A percentile compares a stretch with the other conserved stretches of the same genome.
These are phyloP conservation scores for Pleurotus ostreatus DNA, from an alignment of 768 basidiomycete species.

Conservation along the genomic window DNA sequence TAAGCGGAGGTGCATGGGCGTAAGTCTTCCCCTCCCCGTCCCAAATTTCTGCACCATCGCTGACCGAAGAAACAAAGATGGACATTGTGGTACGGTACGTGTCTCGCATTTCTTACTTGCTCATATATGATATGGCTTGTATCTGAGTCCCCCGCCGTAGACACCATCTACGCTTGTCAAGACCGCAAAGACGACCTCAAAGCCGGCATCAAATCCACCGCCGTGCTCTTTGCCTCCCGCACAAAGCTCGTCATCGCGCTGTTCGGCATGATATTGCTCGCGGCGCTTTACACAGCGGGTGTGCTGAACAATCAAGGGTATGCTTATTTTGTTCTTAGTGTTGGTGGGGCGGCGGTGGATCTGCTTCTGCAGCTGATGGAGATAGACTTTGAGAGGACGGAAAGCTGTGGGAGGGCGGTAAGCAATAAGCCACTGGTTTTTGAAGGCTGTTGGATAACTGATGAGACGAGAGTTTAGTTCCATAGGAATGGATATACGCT, in stretches of 20 bases:
- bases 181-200: slow-evolving; percentile 55
- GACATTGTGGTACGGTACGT: background rate
- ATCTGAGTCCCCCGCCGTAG: slow-evolving; percentile 14
- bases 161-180: slow-evolving; percentile 60
- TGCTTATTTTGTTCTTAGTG: slow-evolving; percentile 13
- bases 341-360: slow-evolving; percentile 14
- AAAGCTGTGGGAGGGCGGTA: background rate
- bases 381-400: slow-evolving; percentile 12
- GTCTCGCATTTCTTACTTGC: background rate
- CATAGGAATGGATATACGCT: slow-evolving; percentile 15
- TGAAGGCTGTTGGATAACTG: background rate
- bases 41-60: background rate
- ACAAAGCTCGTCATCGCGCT: slow-evolving; percentile 39
- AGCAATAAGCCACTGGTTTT: background rate
- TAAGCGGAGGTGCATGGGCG: background rate
- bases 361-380: slow-evolving; percentile 14
- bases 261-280: slow-evolving; percentile 27
- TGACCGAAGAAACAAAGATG: background rate
- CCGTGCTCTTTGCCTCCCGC: slow-evolving; percentile 48
- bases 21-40: background rate
- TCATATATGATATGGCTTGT: slow-evolving; percentile 10
- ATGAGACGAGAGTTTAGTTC: background rate
- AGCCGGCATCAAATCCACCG: slow-evolving; percentile 60
- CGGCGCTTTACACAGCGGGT: slow-evolving; percentile 20
- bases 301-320: slow-evolving; percentile 20